Evolutionary conservation across 2,329 filamentous ascomycete species (phyloP).

Genomic region (Cladophialophora psammophila): DNA sequence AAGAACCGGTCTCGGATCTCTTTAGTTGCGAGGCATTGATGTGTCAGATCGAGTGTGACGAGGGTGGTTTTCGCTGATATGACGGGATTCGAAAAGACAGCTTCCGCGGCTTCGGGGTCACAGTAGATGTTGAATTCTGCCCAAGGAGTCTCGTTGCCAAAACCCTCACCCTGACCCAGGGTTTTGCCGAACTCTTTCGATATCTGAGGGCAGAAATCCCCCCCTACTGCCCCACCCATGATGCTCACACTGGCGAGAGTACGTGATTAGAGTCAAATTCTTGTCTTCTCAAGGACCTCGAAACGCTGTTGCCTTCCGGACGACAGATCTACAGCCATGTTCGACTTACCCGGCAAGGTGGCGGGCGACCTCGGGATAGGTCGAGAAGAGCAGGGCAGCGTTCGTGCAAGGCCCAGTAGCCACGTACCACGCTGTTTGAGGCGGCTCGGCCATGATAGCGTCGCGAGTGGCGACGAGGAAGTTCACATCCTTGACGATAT

Average conservation of each 20-base stretch:
- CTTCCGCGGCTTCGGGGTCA: conserved; percentile 84
- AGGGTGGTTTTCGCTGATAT: conserved; percentile 79
- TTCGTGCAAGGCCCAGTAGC: conserved; percentile 90
- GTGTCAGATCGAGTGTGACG: conserved; percentile 84
- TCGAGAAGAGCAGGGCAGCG: conserved; percentile 75
- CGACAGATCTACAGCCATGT: not conserved
- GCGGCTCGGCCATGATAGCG: conserved; percentile 55
- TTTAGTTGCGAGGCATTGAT: conserved; percentile 81
- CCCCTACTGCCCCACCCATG: conserved; percentile 90
- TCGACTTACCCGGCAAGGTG: conserved; percentile 71
- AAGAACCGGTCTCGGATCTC: conserved; percentile 74
- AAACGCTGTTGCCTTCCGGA: not conserved
- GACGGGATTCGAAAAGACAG: conserved; percentile 73
- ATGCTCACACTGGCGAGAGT: conserved; percentile 65
- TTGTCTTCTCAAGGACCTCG: not conserved
- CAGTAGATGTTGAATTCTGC: conserved; percentile 89
- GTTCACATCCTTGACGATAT: conserved; percentile 67
- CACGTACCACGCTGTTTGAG: conserved; percentile 78
- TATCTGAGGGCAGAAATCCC: conserved; percentile 75
- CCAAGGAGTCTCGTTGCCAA: conserved; percentile 67
- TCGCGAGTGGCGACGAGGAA: conserved; percentile 69
- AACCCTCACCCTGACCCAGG: conserved; percentile 42
- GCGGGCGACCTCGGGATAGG: conserved; percentile 73
- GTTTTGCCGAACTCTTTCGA: conserved; percentile 68
- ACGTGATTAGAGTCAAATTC: conserved; percentile 1